Evolutionary conservation across 1,139 yeast genomes (phyloP), one percentile per base, ranked within the genome.

Genomic region (Saccharomyces pastorianus): DNA sequence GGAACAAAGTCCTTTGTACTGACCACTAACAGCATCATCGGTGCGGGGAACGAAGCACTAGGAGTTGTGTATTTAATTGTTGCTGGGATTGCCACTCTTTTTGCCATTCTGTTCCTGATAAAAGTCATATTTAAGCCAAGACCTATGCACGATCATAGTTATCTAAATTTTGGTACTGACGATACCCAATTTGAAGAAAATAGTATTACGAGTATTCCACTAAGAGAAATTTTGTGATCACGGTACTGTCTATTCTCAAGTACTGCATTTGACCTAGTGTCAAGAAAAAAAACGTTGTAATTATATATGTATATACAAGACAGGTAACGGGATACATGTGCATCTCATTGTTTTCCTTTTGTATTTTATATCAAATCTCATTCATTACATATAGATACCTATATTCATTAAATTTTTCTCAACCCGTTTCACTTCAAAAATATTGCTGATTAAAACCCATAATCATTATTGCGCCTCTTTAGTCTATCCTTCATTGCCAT

Each of bases 31-130:
- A 83, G 93, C n/a, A 95, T 84, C 6, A 81, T 90, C 62, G 99
- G 99, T 20, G 98, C 97, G 23, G 85, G 88, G 65, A 93, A 93
- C 70, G 75, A 82, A 51, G 90, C 91, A 66, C 73, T 95, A 63
- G 98, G 99, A 26, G 81, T 89, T 56, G 81, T 90, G 32, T 93
- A 96, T 85, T 81, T 93, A 64, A 95, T 83, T 13, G 95, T 88
- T 28, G 97, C 98, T n/a, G 96, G 90, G 2, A 72, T 91, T 13
- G 88, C 78, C 4, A 66, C 76, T 1, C 52, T 76, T 3, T 77
- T 76, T 59, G 76, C 76, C 55, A 59, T 76, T 0, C 61, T 75
- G 2, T 79, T 79, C 61, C 61, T 79, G 54, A 59, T 76, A 41
- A 77, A 77, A 55, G 76, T 77, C 49, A 64, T 78, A 23, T 63